Conservation (phyloP, 2,329 filamentous ascomycete genomes). For the Ambrosiella cleistominuta region DNA sequence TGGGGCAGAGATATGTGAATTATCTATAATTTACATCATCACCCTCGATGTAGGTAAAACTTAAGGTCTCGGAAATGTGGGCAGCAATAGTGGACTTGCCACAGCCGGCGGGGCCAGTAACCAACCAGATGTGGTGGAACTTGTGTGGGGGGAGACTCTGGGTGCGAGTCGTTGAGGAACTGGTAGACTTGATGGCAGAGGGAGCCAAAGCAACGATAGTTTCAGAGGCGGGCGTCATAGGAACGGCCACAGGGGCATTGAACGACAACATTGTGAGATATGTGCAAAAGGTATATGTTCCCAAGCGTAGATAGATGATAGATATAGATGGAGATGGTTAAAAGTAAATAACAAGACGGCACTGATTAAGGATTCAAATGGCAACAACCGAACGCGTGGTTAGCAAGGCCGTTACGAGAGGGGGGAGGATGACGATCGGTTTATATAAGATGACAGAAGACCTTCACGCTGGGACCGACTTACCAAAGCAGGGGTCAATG, state of each 20-base stretch:
- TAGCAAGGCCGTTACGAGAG: neutral
- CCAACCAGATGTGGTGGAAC: slow-evolving; percentile 59
- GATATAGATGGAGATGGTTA: slow-evolving; percentile 11
- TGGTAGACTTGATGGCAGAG: slow-evolving; percentile 12
- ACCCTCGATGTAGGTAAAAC: slow-evolving; percentile 57
- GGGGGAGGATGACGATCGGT: neutral
- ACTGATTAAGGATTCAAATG: neutral
- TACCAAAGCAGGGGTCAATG: neutral
- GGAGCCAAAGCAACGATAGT: slow-evolving; percentile 15
- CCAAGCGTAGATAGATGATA: slow-evolving; percentile 1
- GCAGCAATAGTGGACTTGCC: slow-evolving; percentile 63
- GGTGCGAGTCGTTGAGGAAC: neutral
- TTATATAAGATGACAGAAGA: neutral
- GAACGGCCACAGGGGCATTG: slow-evolving; percentile 27
- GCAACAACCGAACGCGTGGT: neutral
- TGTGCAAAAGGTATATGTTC: neutral
- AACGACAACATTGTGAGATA: slow-evolving; percentile 31
- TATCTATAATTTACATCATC: slow-evolving; percentile 42
- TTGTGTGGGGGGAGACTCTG: slow-evolving; percentile 15
- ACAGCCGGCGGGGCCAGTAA: slow-evolving; percentile 63
- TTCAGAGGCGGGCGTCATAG: slow-evolving; percentile 9
- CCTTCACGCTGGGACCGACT: neutral
- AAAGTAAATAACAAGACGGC: slow-evolving; percentile 8
- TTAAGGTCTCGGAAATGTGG: slow-evolving; percentile 42
- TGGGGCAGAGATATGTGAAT: neutral